phyloP scores from a whole-genome alignment of 805 yeast genomes.

The Barnettozyma populi region DNA sequence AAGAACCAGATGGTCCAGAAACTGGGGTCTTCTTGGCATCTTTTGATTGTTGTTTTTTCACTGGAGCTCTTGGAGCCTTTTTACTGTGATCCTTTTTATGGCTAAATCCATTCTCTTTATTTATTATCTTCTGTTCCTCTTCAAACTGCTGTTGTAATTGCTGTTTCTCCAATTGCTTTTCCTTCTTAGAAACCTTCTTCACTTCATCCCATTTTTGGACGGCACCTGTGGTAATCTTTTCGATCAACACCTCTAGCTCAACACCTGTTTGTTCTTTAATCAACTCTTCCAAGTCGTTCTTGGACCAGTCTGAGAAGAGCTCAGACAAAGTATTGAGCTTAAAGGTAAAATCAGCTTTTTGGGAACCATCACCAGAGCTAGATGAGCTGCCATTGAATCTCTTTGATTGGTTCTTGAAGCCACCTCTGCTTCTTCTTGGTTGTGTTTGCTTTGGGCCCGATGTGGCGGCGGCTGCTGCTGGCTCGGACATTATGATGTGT shows the following conservation, averaged over 20 bases:
- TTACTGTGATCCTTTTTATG: conserved; percentile 11
- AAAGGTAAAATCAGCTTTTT: conserved; percentile 28
- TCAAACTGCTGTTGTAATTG: conserved; percentile 13
- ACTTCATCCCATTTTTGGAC: conserved; percentile 94
- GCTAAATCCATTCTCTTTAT: conserved; percentile 16
- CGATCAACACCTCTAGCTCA: conserved; percentile 75
- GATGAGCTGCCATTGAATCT: conserved; percentile 28
- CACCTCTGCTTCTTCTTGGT: conserved; percentile 26
- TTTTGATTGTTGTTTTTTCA: conserved; percentile 13
- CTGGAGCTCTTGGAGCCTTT: conserved; percentile 9
- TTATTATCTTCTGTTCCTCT: conserved; percentile 20
- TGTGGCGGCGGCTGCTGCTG: conserved; percentile 9
- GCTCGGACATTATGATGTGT: conserved; percentile 8
- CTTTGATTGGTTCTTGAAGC: conserved; percentile 42
- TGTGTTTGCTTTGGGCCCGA: conserved; percentile 17
- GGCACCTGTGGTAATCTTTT: conserved; percentile 84
- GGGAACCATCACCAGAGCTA: conserved; percentile 7
- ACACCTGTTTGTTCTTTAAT: conserved; percentile 59
- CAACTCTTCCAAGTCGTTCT: conserved; percentile 72
- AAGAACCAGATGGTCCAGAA: conserved; percentile 6
- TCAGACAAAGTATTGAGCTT: conserved; percentile 61
- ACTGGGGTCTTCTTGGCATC: conserved; percentile 15
- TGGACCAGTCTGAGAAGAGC: conserved; percentile 92
- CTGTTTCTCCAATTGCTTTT: conserved; percentile 34
- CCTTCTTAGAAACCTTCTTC: conserved; percentile 56